phyloP scores from a whole-genome alignment of 305 asterid genomes.

The Fraxinus paxiana region DNA sequence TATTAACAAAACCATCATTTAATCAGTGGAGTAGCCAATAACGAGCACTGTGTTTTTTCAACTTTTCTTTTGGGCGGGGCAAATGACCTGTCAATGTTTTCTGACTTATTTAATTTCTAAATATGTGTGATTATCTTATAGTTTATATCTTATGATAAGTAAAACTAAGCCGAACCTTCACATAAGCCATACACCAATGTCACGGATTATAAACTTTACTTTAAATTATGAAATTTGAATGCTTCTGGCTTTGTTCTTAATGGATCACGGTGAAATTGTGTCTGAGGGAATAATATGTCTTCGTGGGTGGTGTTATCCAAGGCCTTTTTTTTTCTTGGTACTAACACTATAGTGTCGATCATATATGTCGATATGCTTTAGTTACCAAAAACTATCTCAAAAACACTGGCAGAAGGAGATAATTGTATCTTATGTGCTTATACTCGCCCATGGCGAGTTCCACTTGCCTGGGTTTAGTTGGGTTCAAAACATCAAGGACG shows the following conservation, averaged over 20 bases:
- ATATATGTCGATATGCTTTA: background rate
- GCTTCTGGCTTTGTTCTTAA: background rate
- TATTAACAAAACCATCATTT: background rate
- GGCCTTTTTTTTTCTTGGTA: background rate
- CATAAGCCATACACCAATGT: background rate
- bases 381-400: background rate
- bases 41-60: background rate
- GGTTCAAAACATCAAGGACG: background rate
- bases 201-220: background rate
- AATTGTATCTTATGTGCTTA: background rate
- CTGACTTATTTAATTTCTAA: background rate
- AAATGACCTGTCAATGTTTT: background rate
- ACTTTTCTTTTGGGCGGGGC: background rate
- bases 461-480: background rate
- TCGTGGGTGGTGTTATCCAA: background rate
- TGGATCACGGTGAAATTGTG: background rate
- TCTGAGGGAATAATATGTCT: background rate
- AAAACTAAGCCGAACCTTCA: background rate
- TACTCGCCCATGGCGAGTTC: background rate
- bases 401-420: background rate
- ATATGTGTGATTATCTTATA: background rate
- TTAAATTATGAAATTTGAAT: background rate
- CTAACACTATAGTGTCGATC: background rate
- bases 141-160: background rate
- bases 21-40: background rate